These are phyloP conservation scores for Davidsoniella eucalypti DNA, from an alignment of 2,329 filamentous ascomycete genomes.

Conservation along the genomic window DNA sequence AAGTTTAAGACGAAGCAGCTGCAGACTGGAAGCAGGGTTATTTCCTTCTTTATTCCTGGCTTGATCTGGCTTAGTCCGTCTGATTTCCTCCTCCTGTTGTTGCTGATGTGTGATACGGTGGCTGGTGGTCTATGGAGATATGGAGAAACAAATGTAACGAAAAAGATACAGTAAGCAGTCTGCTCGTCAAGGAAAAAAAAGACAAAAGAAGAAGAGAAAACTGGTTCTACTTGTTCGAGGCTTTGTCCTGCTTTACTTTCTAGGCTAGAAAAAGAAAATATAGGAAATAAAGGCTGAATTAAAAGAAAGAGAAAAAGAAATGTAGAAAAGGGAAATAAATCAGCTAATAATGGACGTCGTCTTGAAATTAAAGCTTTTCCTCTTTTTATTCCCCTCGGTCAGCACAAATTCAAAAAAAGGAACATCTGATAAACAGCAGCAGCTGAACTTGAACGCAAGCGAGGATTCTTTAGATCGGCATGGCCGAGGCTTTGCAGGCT, in stretches of 20 bases:
- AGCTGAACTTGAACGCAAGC: not conserved
- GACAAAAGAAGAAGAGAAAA: not conserved
- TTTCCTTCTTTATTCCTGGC: too few species aligned
- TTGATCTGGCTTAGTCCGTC: too few species aligned
- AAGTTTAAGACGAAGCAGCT: not conserved
- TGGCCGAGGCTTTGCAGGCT: not conserved
- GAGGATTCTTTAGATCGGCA: not conserved
- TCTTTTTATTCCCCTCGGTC: too few species aligned
- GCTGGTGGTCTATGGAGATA: not conserved
- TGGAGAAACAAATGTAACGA: not conserved
- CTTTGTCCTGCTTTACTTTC: too few species aligned
- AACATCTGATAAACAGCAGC: too few species aligned
- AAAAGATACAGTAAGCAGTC: not conserved
- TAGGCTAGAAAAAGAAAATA: not conserved
- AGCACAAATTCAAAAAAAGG: too few species aligned
- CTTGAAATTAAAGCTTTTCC: too few species aligned
- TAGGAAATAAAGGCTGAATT: not conserved
- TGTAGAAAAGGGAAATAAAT: too few species aligned
- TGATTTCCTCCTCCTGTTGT: too few species aligned
- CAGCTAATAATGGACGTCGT: too few species aligned
- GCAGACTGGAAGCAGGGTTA: not conserved
- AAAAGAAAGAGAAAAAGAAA: conserved; percentile 1
- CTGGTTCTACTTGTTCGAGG: not conserved
- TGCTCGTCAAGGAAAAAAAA: not conserved
- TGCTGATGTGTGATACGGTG: too few species aligned